Conservation (phyloP, 352 stramenopile species). For the Pythium brachiatum region DNA sequence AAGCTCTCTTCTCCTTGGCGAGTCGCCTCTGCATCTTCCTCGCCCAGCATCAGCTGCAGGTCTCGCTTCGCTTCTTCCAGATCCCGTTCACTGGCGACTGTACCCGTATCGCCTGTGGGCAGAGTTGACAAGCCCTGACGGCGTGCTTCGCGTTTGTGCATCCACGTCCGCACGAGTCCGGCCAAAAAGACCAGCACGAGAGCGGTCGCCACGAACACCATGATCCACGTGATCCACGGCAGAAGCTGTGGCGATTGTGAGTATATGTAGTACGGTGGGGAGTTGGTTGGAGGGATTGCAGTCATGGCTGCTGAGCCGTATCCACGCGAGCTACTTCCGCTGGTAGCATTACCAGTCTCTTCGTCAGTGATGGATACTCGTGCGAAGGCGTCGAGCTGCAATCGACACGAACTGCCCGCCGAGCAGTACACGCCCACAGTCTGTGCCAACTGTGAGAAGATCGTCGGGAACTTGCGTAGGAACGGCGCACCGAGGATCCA, state of each 20-base stretch:
- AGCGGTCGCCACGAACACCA: not conserved
- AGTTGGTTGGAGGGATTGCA: not conserved
- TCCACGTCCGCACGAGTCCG: not conserved
- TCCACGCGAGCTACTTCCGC: not conserved
- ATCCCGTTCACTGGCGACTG: slow-evolving; percentile 8
- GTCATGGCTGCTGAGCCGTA: no score
- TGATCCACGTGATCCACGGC: not conserved
- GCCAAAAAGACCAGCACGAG: not conserved
- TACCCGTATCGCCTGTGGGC: not conserved
- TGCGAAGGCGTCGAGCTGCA: not conserved
- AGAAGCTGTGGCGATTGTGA: not conserved
- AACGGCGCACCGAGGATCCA: not conserved
- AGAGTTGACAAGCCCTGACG: not conserved
- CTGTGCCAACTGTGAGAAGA: slow-evolving; percentile 2
- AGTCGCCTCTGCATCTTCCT: not conserved
- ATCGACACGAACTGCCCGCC: not conserved
- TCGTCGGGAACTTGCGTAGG: slow-evolving; percentile 8
- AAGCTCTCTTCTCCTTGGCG: not conserved
- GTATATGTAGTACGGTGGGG: not conserved
- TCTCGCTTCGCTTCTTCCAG: slow-evolving; percentile 8
- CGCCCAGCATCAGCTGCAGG: not conserved
- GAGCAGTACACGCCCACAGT: not conserved
- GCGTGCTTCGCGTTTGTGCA: not conserved
- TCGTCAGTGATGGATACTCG: not conserved
- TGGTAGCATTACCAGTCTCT: not conserved